Percentiles rank a stretch among this genome's conserved stretches.
Evolutionary conservation across 805 yeast genomes (phyloP).

Genomic region (Gaillardinia entomophila): DNA sequence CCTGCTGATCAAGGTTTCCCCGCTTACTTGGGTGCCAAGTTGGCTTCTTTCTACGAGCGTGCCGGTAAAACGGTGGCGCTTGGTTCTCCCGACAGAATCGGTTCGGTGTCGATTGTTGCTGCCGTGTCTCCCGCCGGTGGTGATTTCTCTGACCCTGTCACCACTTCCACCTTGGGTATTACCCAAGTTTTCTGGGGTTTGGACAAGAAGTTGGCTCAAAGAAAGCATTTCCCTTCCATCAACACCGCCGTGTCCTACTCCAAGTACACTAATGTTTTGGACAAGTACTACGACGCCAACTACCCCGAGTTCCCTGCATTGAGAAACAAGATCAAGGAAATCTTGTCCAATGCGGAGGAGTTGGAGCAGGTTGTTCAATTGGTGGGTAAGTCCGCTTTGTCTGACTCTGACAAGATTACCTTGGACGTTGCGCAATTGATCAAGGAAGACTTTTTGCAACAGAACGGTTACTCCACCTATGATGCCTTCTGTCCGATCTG

Average conservation of each 20-base stretch:
- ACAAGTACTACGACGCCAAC: conserved; percentile 76
- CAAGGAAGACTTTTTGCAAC: conserved; percentile 98
- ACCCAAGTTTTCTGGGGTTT: conserved; percentile 99
- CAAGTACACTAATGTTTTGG: conserved; percentile 84
- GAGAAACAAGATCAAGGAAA: conserved; percentile 91
- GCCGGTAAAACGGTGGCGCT: conserved; percentile 95
- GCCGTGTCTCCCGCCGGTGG: conserved; percentile 99
- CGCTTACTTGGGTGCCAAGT: conserved; percentile 96
- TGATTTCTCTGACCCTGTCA: conserved; percentile 99
- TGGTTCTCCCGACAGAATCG: conserved; percentile 94
- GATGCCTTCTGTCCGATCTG: conserved; percentile 99
- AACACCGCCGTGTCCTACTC: conserved; percentile 96
- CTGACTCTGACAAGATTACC: conserved; percentile 95
- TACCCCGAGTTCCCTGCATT: conserved; percentile 88
- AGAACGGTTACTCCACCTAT: conserved; percentile 96
- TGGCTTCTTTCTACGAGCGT: conserved; percentile 98
- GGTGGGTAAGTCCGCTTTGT: conserved; percentile 96
- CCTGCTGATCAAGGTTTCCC: conserved; percentile 99
- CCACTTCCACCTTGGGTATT: conserved; percentile 96
- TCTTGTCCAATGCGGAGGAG: conserved; percentile 94
- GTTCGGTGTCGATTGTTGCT: conserved; percentile 98
- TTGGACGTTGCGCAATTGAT: conserved; percentile 86
- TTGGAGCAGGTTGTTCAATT: conserved; percentile 98
- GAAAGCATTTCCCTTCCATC: conserved; percentile 99
- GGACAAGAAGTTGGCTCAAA: conserved; percentile 97